These are phyloP conservation scores for Candida nitratophila DNA, from an alignment of 805 yeast species.

Conservation along the genomic window DNA sequence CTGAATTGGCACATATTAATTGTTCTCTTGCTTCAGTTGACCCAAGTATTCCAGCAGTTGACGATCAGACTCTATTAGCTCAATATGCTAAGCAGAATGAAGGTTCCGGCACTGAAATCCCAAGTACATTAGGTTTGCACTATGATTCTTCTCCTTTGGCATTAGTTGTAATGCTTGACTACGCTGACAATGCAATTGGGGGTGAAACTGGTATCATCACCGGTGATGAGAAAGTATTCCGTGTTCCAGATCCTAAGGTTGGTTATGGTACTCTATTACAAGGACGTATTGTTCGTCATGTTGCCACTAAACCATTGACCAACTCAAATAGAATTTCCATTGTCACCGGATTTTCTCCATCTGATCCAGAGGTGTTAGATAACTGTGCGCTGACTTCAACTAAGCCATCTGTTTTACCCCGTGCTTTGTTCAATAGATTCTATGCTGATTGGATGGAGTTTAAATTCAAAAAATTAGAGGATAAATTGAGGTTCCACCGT, in stretches of 20 bases:
- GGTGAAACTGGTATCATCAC: conserved; percentile 44
- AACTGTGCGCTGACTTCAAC: conserved; percentile 28
- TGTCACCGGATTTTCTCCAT: conserved; percentile 25
- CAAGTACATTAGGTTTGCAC: conserved; percentile 42
- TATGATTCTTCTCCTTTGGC: conserved; percentile 41
- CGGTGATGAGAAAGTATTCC: conserved; percentile 28
- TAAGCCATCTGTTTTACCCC: conserved; percentile 28
- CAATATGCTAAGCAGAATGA: conserved; percentile 8
- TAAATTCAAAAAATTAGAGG: conserved; percentile 22
- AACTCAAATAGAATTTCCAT: conserved; percentile 29
- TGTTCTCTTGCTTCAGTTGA: conserved; percentile 31
- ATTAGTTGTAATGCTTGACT: conserved; percentile 42
- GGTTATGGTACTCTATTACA: conserved; percentile 41
- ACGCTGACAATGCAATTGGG: conserved; percentile 39
- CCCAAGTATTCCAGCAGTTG: conserved; percentile 4
- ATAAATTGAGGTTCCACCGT: conserved; percentile 16
- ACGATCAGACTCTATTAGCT: conserved; percentile 4
- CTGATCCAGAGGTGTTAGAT: conserved; percentile 22
- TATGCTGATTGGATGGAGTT: conserved; percentile 30
- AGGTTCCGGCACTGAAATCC: conserved; percentile 28
- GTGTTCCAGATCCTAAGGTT: conserved; percentile 30
- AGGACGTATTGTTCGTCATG: conserved; percentile 39
- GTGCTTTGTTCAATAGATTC: conserved; percentile 26
- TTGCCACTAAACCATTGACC: conserved; percentile 38
- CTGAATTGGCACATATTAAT: conserved; percentile 48